Evolutionary conservation across 495 filamentous ascomycete species (phyloP).

Genomic region (Podospora pseudocomata): DNA sequence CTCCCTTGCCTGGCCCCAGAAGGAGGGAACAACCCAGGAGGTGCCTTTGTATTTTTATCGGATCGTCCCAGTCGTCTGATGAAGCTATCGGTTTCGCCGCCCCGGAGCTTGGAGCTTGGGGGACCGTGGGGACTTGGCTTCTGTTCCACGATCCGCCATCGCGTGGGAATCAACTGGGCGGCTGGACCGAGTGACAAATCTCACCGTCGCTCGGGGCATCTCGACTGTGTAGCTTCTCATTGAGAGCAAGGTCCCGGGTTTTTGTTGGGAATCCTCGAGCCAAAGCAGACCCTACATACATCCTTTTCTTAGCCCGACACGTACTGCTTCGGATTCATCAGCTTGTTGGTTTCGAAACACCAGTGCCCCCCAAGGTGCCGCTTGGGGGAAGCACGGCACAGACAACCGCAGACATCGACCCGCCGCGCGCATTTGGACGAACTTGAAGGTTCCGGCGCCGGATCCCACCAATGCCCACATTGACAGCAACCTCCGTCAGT

Average conservation of each 20-base stretch:
- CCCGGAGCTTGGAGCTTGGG: not conserved
- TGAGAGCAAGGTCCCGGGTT: not conserved
- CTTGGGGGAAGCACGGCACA: slow-evolving; percentile 16
- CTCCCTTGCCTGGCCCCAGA: not conserved
- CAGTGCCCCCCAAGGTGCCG: slow-evolving; percentile 6
- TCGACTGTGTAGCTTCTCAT: not conserved
- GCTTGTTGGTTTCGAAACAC: slow-evolving; percentile 18
- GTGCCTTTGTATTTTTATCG: not conserved
- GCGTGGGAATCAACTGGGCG: not conserved
- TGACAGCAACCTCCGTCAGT: slow-evolving; percentile 5
- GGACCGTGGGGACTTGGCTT: not conserved
- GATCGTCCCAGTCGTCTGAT: slow-evolving; percentile 6
- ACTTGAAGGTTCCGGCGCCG: slow-evolving; percentile 7
- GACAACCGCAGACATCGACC: not conserved
- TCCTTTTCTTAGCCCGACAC: slow-evolving; percentile 16
- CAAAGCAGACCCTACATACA: not conserved
- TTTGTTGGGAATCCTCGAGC: not conserved
- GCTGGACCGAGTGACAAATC: not conserved
- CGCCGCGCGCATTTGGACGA: slow-evolving; percentile 3
- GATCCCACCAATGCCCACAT: slow-evolving; percentile 3
- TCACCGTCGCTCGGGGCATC: not conserved
- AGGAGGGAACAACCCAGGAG: not conserved
- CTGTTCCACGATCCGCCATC: not conserved
- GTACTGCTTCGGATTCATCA: slow-evolving; percentile 14
- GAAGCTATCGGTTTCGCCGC: slow-evolving; percentile 10